A percentile compares a stretch with the other conserved stretches of the same genome.
phyloP scores from a whole-genome alignment of 2,329 filamentous ascomycete species.

The Phyllosticta paracitricarpa region DNA sequence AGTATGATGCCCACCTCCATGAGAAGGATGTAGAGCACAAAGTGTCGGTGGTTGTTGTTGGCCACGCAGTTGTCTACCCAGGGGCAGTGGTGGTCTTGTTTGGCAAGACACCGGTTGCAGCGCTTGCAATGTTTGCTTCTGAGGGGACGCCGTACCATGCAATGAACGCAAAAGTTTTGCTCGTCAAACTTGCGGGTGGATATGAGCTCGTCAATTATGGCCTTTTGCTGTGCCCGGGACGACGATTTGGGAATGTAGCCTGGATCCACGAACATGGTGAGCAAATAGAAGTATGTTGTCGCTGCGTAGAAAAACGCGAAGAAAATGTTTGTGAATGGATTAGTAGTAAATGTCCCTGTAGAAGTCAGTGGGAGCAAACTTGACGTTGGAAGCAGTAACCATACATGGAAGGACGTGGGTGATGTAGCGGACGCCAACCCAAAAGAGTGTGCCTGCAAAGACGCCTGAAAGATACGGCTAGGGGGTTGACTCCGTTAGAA shows the following conservation, averaged over 20 bases:
- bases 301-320: conserved; percentile 57
- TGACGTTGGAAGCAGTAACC: conserved; percentile 17
- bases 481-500: background rate
- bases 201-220: conserved; percentile 78
- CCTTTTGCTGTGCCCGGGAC: conserved; percentile 81
- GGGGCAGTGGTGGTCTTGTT: conserved; percentile 95
- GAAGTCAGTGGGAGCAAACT: conserved; percentile 22
- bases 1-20: conserved; percentile 65
- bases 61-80: conserved; percentile 98
- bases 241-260: conserved; percentile 87
- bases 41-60: conserved; percentile 91
- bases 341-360: conserved; percentile 52
- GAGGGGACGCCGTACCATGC: conserved; percentile 87
- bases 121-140: conserved; percentile 92
- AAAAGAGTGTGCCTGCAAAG: conserved; percentile 78
- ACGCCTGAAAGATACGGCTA: conserved; percentile 89
- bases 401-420: conserved; percentile 62
- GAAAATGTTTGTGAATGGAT: conserved; percentile 66
- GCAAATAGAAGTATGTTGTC: conserved; percentile 76
- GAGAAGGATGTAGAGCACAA: conserved; percentile 77
- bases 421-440: conserved; percentile 67
- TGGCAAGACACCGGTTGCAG: conserved; percentile 86
- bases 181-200: conserved; percentile 85
- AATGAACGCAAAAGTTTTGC: conserved; percentile 83
- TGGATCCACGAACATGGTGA: conserved; percentile 79